These are phyloP conservation scores for Trebouxia sp. DNA, from an alignment of 139 green algal genomes.

Conservation along the genomic window DNA sequence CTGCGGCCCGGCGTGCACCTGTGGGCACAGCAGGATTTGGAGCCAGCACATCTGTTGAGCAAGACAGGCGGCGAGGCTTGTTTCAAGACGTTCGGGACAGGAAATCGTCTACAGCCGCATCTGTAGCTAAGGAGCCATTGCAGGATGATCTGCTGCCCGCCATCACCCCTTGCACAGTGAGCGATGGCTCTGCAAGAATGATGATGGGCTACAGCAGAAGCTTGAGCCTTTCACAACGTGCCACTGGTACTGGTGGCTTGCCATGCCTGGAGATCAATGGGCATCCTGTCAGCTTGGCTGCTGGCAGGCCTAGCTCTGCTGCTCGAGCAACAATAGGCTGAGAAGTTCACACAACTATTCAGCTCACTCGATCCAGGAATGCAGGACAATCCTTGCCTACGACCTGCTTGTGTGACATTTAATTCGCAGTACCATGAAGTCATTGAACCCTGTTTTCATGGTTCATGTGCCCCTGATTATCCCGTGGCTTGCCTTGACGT, in stretches of 20 bases:
- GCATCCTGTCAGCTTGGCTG: neutral
- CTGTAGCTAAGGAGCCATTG: neutral
- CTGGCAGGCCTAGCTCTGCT: neutral
- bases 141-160: neutral
- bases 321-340: neutral
- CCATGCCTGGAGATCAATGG: constrained; percentile 27
- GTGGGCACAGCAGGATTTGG: constrained; percentile 10
- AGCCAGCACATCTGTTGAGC: neutral
- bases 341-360: too few species aligned
- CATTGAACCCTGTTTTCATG: too few species aligned
- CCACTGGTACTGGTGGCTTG: neutral
- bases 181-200: neutral
- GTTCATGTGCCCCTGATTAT: too few species aligned
- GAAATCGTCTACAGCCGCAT: neutral
- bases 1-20: neutral
- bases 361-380: too few species aligned
- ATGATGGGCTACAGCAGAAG: constrained; percentile 24
- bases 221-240: neutral
- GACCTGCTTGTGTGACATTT: too few species aligned
- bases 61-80: neutral
- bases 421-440: too few species aligned
- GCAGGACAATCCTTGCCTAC: too few species aligned
- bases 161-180: neutral
- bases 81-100: neutral
- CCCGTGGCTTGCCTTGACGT: too few species aligned